Base-by-base conservation (phyloP, 805 yeast genomes). In the Yamadazyma phyllophila region DNA sequence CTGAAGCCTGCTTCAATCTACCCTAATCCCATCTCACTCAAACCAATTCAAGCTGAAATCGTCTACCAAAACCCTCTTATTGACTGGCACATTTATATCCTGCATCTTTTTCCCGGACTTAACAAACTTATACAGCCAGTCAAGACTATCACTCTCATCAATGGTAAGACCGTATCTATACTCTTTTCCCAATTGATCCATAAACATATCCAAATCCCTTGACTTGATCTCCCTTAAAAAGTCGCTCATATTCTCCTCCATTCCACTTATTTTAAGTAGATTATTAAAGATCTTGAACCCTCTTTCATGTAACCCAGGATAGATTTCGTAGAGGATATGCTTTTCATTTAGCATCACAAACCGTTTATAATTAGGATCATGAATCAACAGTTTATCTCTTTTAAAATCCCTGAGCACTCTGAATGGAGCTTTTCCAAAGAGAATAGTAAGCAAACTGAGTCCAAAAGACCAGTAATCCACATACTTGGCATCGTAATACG, bases 401-500 rank as follows among this genome's bases (percentile, higher is more conserved):
- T 50, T 49, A 8, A 29, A 29, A 29, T 29, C 31, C 9, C 31
- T 29, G 4, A 15, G 16, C 34, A 73, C 69, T 51, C 74, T 69
- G 62, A 79, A 78, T 1, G 82, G 82, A 41, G 79, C 64, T 32
- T 72, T 73, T 14, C 82, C 81, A 58, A 77, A 78, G 36, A 78
- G 62, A 2, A 78, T 63, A 40, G 74, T 74, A 46, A 78, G 58
- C 20, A 79, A 48, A 2, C 82, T 77, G 43, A 78, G 66, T 2
- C 81, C 83, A 47, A 76, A 59, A 2, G 81, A 76, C 82, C 82
- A 78, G 52, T 67, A 65, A 62, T 79, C 83, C n/a, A 79, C 73
- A 37, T 59, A 63, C 45, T 62, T 65, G 27, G 79, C 63, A 54
- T 76, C 76, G 50, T 76, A 75, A 38, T 46, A 44, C 17, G 27